Percentiles rank a stretch among this genome's conserved stretches.
Conservation (phyloP, 1,284 basidiomycete species). For the Rugosomyces carneus region DNA sequence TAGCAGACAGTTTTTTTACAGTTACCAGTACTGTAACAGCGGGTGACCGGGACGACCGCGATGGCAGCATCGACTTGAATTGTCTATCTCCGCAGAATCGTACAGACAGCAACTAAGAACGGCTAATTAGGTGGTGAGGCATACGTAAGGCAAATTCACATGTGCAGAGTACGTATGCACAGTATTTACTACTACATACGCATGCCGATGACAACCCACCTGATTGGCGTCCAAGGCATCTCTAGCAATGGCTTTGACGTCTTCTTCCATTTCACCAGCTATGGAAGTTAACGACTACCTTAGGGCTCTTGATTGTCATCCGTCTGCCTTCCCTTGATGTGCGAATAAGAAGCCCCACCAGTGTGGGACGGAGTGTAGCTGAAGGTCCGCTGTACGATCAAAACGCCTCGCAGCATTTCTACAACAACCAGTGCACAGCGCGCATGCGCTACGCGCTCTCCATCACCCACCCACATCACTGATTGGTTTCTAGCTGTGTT, state of each 20-base stretch:
- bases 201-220: neutral
- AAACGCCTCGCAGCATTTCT: too few relatives aligned
- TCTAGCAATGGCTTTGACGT: constrained; percentile 6
- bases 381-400: too few relatives aligned
- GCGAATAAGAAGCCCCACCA: too few relatives aligned
- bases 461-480: neutral
- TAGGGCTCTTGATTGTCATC: neutral
- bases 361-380: too few relatives aligned
- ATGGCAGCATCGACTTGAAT: neutral
- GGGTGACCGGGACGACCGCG: neutral
- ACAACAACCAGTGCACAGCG: too few relatives aligned
- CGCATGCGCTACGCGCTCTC: too few relatives aligned
- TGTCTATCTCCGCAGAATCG: constrained; percentile 7
- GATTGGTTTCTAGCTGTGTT: neutral
- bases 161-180: neutral
- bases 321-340: neutral
- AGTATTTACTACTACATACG: neutral
- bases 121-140: constrained; percentile 1
- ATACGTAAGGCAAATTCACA: neutral
- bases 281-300: neutral
- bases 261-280: constrained; percentile 2
- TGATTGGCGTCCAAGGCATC: constrained; percentile 11
- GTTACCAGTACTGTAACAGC: neutral
- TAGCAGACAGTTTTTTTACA: neutral
- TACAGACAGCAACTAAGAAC: neutral